Percentiles rank a stretch among this genome's conserved stretches.
Conservation (phyloP, 805 yeast species). For the Naumovozyma castellii region DNA sequence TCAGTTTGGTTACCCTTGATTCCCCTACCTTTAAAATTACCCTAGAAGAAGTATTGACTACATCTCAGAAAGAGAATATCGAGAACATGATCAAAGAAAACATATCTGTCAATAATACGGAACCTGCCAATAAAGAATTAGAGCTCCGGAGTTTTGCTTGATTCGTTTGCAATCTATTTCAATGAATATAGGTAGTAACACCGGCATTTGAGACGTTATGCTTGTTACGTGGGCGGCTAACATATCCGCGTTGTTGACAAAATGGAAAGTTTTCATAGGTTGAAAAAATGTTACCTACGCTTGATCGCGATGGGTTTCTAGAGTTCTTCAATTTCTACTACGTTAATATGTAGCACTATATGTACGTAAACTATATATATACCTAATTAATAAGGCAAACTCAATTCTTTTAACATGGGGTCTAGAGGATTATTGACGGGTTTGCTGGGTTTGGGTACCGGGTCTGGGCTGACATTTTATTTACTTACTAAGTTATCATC, state of each 20-base stretch:
- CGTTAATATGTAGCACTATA: no score
- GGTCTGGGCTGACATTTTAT: slow-evolving; percentile 4
- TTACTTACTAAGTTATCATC: not conserved
- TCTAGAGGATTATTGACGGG: slow-evolving; percentile 1
- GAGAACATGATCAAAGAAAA: not conserved
- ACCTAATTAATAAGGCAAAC: no score
- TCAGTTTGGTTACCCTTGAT: not conserved
- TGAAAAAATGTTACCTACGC: no score
- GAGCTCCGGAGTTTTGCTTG: not conserved
- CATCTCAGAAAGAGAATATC: not conserved
- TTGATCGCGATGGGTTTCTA: no score
- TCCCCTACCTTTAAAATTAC: not conserved
- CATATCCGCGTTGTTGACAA: no score
- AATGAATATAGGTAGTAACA: not conserved
- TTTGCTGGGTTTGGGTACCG: slow-evolving; percentile 3
- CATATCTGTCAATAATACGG: not conserved
- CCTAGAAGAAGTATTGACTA: not conserved
- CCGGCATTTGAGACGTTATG: no score
- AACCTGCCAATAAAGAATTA: not conserved
- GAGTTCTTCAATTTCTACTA: no score
- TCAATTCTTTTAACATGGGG: slow-evolving; percentile 1
- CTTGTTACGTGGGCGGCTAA: no score
- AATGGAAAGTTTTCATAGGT: not conserved
- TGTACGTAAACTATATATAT: no score
- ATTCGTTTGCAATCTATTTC: not conserved